Base-by-base conservation (phyloP, 371 early-diverging fungal species). In the Rhizomucor pusillus region DNA sequence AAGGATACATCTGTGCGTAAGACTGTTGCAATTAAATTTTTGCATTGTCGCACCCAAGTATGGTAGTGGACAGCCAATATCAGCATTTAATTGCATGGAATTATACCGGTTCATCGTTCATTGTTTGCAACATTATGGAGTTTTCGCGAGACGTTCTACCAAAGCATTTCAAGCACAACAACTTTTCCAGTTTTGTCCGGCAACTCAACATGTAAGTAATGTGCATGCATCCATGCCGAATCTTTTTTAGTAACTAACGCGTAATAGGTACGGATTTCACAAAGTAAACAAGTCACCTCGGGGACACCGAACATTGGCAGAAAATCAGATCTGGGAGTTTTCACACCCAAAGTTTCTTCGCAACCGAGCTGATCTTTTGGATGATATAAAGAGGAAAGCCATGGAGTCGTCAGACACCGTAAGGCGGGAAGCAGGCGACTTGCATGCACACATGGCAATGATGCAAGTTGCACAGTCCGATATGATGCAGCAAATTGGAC, bases 71-170 rank as follows among this genome's bases (percentile, higher is more conserved):
- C 70, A 75, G 72, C 56, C 81, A 82, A 52, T 86, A 86, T 67
- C 89, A 90, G 64, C 86, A 88, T 65, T 71, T 88, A 52, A 91
- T 92, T 48, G 79, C 85, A 34, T 94, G 93, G 93, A 88, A 84
- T 61, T 84, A 82, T 52, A 77, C 87, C 19, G 94, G 94, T 12
- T 81, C 87, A 1, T 90, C 94, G 22, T 95, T 97, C 63, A 84
- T 93, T 57, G 95, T 97, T 43, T 87, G 88, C 70, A 90, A 95
- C 65, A 90, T 90, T n/a, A 82, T 82, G 47, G 91, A 90, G 36
- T 94, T 97, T 74, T 85, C 93, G 9, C 82, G 89, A 50, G 85
- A 84, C 44, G 89, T 92, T 13, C 67, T 93, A 45, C 88, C 90
- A 23, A 80, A 78, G 39, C 84, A 78, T 55, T 94, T 93, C 63